Percentiles rank a stretch among this genome's conserved stretches.
Evolutionary conservation across 2,329 filamentous ascomycete genomes (phyloP).

Genomic region (Xylariaceae sp.): DNA sequence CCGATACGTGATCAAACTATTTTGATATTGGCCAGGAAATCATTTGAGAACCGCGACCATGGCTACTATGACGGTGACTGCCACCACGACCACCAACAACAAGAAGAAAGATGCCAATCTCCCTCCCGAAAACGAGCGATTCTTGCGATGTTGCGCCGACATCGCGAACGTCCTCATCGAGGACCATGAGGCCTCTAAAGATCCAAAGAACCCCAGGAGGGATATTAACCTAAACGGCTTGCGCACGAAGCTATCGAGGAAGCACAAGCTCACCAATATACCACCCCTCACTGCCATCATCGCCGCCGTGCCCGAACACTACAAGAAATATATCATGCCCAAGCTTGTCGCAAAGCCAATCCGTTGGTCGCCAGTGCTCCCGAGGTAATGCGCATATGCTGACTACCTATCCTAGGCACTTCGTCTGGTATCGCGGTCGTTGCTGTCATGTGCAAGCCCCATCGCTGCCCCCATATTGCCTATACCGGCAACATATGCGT

Average conservation of each 20-base stretch:
- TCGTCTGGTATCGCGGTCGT: slow-evolving; percentile 97
- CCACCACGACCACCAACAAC: slow-evolving; percentile 53
- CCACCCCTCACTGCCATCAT: slow-evolving; percentile 96
- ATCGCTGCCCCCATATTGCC: slow-evolving; percentile 93
- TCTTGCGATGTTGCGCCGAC: slow-evolving; percentile 88
- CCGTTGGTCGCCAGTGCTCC: slow-evolving; percentile 35
- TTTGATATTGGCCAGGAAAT: not conserved
- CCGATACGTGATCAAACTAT: not conserved
- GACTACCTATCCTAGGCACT: slow-evolving; percentile 41
- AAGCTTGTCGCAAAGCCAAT: slow-evolving; percentile 97
- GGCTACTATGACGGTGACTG: slow-evolving; percentile 60
- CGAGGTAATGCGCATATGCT: not conserved
- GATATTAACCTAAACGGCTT: slow-evolving; percentile 92
- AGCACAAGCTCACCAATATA: slow-evolving; percentile 81
- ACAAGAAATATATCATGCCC: slow-evolving; percentile 97
- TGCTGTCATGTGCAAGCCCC: slow-evolving; percentile 99
- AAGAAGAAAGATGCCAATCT: slow-evolving; percentile 70
- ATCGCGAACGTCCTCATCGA: slow-evolving; percentile 91
- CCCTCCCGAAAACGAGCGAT: slow-evolving; percentile 89
- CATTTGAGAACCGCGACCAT: slow-evolving; percentile 6
- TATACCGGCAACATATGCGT: slow-evolving; percentile 99
- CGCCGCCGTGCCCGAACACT: slow-evolving; percentile 96
- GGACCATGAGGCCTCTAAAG: slow-evolving; percentile 77
- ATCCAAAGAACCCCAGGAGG: slow-evolving; percentile 65
- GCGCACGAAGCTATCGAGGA: slow-evolving; percentile 82